Conservation (phyloP, 495 filamentous ascomycete genomes). For the Pseudomonodictys pantanalensis region DNA sequence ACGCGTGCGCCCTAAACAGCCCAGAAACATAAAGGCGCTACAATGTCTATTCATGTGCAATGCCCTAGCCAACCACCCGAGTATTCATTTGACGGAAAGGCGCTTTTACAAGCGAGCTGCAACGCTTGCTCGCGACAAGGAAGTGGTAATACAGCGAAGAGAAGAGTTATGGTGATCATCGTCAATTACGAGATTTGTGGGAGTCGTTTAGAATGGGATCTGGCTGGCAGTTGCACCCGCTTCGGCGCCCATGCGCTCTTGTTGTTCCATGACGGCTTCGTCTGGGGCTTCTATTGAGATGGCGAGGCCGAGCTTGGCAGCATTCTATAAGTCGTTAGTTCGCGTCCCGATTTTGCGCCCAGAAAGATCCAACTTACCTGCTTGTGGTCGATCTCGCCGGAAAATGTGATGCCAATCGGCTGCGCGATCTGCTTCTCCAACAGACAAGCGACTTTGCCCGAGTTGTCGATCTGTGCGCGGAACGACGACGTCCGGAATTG, state of each 20-base stretch:
- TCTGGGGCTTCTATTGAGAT: constrained; percentile 87
- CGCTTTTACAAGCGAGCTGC: constrained; percentile 23
- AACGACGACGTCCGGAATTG: constrained; percentile 94
- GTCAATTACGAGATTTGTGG: constrained; percentile 7
- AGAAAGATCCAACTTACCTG: constrained; percentile 62
- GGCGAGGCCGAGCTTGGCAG: constrained; percentile 89
- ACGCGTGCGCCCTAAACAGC: constrained; percentile 15
- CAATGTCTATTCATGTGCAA: constrained; percentile 32
- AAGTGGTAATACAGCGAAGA: constrained; percentile 36
- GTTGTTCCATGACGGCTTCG: constrained; percentile 89
- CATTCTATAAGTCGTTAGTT: constrained; percentile 61
- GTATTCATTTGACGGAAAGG: constrained; percentile 17
- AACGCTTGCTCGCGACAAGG: constrained; percentile 12
- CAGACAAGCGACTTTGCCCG: constrained; percentile 86
- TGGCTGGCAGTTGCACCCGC: constrained; percentile 37
- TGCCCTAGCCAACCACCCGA: constrained; percentile 26
- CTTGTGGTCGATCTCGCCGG: constrained; percentile 93
- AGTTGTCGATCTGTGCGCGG: constrained; percentile 91
- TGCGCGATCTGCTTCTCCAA: constrained; percentile 94
- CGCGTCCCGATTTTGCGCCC: background rate
- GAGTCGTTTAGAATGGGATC: constrained; percentile 40
- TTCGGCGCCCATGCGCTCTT: no score
- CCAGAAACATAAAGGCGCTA: background rate
- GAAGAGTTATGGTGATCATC: constrained; percentile 25
- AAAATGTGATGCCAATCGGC: constrained; percentile 86